Evolutionary conservation across 2,329 filamentous ascomycete species (phyloP).

Genomic region (Aspergillus awamori): DNA sequence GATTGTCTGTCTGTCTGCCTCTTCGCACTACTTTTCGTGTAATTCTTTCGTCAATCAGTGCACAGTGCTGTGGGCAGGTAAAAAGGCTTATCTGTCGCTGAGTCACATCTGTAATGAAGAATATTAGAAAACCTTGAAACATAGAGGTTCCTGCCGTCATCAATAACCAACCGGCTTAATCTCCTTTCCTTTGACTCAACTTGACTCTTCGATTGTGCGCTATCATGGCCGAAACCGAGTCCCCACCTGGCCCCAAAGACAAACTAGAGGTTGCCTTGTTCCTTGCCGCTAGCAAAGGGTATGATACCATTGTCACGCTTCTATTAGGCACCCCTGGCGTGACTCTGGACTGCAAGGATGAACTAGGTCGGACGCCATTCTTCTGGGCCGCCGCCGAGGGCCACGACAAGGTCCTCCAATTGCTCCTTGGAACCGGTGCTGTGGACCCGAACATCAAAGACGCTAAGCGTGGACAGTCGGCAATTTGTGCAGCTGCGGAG

Average conservation of each 20-base stretch:
- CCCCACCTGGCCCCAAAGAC: constrained; percentile 20
- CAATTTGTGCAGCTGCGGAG: constrained; percentile 23
- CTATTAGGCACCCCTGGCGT: constrained; percentile 26
- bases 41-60: background rate
- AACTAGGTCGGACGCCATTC: constrained; percentile 25
- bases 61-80: background rate
- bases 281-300: constrained; percentile 27
- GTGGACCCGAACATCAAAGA: constrained; percentile 20
- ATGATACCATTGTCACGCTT: constrained; percentile 28
- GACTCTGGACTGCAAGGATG: constrained; percentile 24
- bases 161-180: background rate
- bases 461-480: constrained; percentile 16
- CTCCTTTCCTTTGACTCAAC: background rate
- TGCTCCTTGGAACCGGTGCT: constrained; percentile 23
- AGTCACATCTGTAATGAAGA: background rate
- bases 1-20: background rate
- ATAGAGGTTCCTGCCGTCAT: background rate
- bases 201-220: background rate
- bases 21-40: background rate
- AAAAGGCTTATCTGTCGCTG: background rate
- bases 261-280: constrained; percentile 30
- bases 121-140: background rate
- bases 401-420: constrained; percentile 23
- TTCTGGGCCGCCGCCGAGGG: constrained; percentile 28
- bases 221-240: constrained; percentile 12